These are phyloP conservation scores for Kuraishia capsulata DNA, from an alignment of 805 yeast species.

Conservation along the genomic window DNA sequence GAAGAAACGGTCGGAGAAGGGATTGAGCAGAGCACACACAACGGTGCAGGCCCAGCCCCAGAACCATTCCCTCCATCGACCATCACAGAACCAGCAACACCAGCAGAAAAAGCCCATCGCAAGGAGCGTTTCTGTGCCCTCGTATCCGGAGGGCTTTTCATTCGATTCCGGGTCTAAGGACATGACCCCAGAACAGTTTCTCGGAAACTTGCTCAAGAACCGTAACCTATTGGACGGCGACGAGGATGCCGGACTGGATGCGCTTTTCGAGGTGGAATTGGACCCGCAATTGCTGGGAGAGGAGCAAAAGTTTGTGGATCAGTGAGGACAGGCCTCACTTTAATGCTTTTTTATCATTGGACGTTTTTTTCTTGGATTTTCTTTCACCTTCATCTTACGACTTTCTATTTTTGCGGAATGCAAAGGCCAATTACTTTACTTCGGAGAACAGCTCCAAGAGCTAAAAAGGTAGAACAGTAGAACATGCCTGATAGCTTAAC, in stretches of 20 bases:
- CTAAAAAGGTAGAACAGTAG: no score
- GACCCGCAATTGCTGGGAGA: background rate
- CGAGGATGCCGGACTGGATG: background rate
- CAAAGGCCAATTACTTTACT: background rate
- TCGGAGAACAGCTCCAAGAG: background rate
- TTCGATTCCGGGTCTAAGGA: background rate
- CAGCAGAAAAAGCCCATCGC: background rate
- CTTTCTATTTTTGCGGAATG: background rate
- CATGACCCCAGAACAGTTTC: background rate
- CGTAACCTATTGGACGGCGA: background rate
- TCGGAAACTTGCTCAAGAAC: background rate
- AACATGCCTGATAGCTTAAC: no score
- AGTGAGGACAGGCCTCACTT: no score
- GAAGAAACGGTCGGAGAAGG: slow-evolving; percentile 1
- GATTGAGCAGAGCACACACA: background rate
- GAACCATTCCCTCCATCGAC: background rate
- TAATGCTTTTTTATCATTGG: background rate
- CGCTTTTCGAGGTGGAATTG: background rate
- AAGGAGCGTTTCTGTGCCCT: background rate
- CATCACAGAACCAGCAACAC: background rate
- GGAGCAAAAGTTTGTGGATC: background rate
- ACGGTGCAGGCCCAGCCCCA: background rate
- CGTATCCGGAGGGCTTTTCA: background rate
- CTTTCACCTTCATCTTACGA: background rate
- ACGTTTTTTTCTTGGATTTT: background rate